Percentiles rank a stretch among this genome's conserved stretches.
These are phyloP conservation scores for Epichloe coenophiala DNA, from an alignment of 2,329 filamentous ascomycete genomes.

Conservation along the genomic window DNA sequence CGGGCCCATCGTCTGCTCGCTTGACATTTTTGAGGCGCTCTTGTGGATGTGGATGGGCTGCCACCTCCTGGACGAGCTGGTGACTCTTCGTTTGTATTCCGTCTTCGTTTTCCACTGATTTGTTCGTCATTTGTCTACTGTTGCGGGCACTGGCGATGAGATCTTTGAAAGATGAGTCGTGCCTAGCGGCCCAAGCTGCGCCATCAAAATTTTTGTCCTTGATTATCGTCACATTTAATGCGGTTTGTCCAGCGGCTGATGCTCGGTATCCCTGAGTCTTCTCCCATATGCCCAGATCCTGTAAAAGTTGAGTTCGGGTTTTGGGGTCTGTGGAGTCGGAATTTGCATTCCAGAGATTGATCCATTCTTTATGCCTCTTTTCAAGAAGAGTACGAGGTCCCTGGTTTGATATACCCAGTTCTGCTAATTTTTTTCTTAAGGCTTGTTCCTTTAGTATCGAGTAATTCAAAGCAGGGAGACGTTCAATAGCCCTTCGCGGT, in stretches of 20 bases:
- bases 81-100: neutral
- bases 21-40: neutral
- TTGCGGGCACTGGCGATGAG: conserved; percentile 62
- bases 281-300: conserved; percentile 79
- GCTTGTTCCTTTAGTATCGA: conserved; percentile 68
- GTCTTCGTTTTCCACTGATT: neutral
- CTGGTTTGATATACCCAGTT: conserved; percentile 61
- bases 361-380: conserved; percentile 79
- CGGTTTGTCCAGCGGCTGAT: conserved; percentile 20
- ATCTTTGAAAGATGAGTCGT: conserved; percentile 63
- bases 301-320: conserved; percentile 55
- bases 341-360: conserved; percentile 94
- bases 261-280: conserved; percentile 58
- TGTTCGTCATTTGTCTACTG: conserved; percentile 23
- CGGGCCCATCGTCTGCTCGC: neutral
- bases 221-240: conserved; percentile 34
- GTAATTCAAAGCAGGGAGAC: conserved; percentile 73
- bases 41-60: neutral
- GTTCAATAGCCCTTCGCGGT: conserved; percentile 28
- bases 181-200: conserved; percentile 56
- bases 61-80: neutral
- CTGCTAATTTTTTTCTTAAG: conserved; percentile 67
- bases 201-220: conserved; percentile 86
- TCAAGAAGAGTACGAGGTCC: conserved; percentile 61
- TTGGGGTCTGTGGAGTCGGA: conserved; percentile 71